These are phyloP conservation scores for Boletus sp. DNA, from an alignment of 768 basidiomycete genomes.

Conservation along the genomic window DNA sequence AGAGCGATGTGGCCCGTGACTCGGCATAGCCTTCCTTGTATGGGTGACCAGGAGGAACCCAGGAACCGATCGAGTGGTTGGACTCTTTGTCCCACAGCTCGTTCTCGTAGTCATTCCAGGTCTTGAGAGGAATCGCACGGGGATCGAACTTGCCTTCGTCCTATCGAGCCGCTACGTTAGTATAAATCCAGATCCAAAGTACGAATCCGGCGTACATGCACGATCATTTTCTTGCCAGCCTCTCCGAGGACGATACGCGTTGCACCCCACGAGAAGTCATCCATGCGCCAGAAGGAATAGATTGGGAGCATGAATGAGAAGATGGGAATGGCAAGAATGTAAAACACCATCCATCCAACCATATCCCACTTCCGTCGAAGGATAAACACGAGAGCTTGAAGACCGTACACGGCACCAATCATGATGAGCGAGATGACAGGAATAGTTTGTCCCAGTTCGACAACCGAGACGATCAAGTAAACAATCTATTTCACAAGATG, in stretches of 20 bases:
- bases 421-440: conserved; percentile 85
- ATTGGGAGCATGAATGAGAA: conserved; percentile 93
- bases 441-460: conserved; percentile 59
- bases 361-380: conserved; percentile 96
- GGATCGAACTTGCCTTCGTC: conserved; percentile 99
- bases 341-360: conserved; percentile 97
- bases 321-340: conserved; percentile 89
- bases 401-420: conserved; percentile 91
- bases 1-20: conserved; percentile 74
- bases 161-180: conserved; percentile 36
- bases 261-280: conserved; percentile 95
- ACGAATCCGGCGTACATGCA: conserved; percentile 63
- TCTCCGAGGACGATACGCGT: conserved; percentile 93
- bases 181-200: background rate
- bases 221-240: conserved; percentile 90
- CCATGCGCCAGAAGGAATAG: conserved; percentile 98
- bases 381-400: conserved; percentile 90
- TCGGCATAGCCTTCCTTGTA: conserved; percentile 75
- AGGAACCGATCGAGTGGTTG: conserved; percentile 91
- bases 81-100: conserved; percentile 98
- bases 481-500: conserved; percentile 52
- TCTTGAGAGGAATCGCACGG: conserved; percentile 87
- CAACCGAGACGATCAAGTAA: conserved; percentile 82
- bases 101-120: conserved; percentile 96
- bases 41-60: conserved; percentile 75